Evolutionary conservation across 2,329 filamentous ascomycete genomes (phyloP), one percentile per base, ranked within the genome.

Genomic region (Nigrospora osmanthi): DNA sequence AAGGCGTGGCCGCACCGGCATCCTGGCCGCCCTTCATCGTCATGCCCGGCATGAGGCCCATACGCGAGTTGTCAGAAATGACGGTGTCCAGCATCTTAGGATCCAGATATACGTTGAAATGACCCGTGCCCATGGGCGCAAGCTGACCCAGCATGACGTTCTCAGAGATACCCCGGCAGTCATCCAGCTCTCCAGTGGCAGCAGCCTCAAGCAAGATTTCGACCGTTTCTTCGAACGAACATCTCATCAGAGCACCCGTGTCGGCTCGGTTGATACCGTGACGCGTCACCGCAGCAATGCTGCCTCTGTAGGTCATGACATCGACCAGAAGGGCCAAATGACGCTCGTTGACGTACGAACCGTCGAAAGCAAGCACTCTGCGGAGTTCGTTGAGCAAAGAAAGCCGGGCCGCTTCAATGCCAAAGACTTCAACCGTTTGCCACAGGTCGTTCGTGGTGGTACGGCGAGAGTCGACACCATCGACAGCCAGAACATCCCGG

Each of bases 321-420:
- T 98, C 93, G 52, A 94, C 89, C 43, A 98, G 76, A 33, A 98
- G 80, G 40, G 90, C 87, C 72, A 98, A 82, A 72, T 98, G 93
- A 59, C 93, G 89, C 70, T 97, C 89, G 66, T 98, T 98, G 77
- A 98, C 93, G 64, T 98, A 98, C 13, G 93, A 97, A 78, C 94
- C 94, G 63, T 97, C 93, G 63, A 98, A 98, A 23, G 93, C 90
- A 71, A 99, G 70, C 62, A 99, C 93, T 59, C 89, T 83, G 30
- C 86, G 89, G 73, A 98, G 69, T 63, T 98, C 94, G 49, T 85
- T 83, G 54, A 95, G 81, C 47, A 98, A 75, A 44, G 90, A 87
- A 40, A 86, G 81, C 58, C 93, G 85, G 49, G 89, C 89, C 53
- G 89, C 94, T 63, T 98, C 93, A 52, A 98, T 98, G 62, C 93